phyloP scores from a whole-genome alignment of 106 monocot genomes.

The Dioscorea dumetorum region DNA sequence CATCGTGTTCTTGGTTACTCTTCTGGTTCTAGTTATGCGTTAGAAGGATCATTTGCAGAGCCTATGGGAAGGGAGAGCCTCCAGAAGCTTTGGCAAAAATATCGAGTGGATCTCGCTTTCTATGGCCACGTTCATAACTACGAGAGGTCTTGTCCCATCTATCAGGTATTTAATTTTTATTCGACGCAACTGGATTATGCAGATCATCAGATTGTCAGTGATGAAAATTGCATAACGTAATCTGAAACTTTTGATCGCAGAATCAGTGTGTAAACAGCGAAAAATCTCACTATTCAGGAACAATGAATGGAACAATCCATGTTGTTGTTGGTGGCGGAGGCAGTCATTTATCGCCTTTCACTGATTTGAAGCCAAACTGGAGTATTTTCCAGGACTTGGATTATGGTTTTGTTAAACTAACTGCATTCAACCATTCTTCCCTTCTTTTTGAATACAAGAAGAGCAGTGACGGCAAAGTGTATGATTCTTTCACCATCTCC shows the following conservation, averaged over 20 bases:
- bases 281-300: slow-evolving; percentile 56
- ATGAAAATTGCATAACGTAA: background rate
- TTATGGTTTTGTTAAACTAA: slow-evolving; percentile 81
- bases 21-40: slow-evolving; percentile 52
- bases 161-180: slow-evolving; percentile 66
- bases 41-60: slow-evolving; percentile 72
- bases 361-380: slow-evolving; percentile 40
- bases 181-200: background rate
- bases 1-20: slow-evolving; percentile 97
- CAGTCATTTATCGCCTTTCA: slow-evolving; percentile 61
- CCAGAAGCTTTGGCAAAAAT: slow-evolving; percentile 89
- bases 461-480: slow-evolving; percentile 64
- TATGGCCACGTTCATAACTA: slow-evolving; percentile 97
- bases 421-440: slow-evolving; percentile 83
- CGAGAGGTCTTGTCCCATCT: slow-evolving; percentile 89
- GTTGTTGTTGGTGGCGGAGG: slow-evolving; percentile 84
- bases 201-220: background rate
- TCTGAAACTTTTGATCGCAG: slow-evolving; percentile 28
- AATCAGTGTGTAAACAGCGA: slow-evolving; percentile 57
- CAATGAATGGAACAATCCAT: slow-evolving; percentile 87
- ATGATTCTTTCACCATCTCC: slow-evolving; percentile 86
- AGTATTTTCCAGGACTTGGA: slow-evolving; percentile 62
- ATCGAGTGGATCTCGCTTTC: slow-evolving; percentile 86
- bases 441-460: slow-evolving; percentile 90
- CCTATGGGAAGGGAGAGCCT: slow-evolving; percentile 90